Percentiles rank a stretch among this genome's conserved stretches.
Conservation (phyloP, 1,284 basidiomycete genomes). For the Erythrobasidium hasegawianum region DNA sequence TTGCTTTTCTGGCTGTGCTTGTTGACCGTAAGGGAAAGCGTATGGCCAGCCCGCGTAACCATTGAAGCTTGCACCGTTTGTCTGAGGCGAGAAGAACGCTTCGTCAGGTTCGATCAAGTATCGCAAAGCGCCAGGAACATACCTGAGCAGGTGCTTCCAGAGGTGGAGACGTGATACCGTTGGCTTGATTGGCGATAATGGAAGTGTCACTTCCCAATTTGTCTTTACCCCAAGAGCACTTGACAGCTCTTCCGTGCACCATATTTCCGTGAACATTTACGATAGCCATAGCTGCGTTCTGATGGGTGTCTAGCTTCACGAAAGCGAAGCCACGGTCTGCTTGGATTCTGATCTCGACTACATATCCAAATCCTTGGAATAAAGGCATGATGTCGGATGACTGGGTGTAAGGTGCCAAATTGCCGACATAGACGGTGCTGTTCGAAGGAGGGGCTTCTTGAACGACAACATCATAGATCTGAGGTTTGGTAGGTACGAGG, state of each 20-base stretch:
- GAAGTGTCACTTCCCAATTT: slow-evolving; percentile 55
- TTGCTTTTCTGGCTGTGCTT: neutral
- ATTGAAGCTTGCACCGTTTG: neutral
- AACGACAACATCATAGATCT: slow-evolving; percentile 81
- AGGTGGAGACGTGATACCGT: slow-evolving; percentile 12
- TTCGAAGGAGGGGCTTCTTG: slow-evolving; percentile 86
- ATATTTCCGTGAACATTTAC: slow-evolving; percentile 89
- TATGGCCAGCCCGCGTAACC: slow-evolving; percentile 31
- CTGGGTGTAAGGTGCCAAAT: slow-evolving; percentile 90
- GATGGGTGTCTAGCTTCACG: slow-evolving; percentile 95
- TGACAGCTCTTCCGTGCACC: slow-evolving; percentile 91
- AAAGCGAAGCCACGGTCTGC: slow-evolving; percentile 97
- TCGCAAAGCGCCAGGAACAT: neutral
- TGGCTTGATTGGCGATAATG: slow-evolving; percentile 22
- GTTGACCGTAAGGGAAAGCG: slow-evolving; percentile 5
- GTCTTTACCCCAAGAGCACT: slow-evolving; percentile 98
- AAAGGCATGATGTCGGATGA: slow-evolving; percentile 92
- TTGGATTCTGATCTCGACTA: slow-evolving; percentile 97
- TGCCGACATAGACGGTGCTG: slow-evolving; percentile 95
- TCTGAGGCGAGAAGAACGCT: too few species aligned
- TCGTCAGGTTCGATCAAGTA: too few species aligned
- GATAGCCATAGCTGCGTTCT: slow-evolving; percentile 95
- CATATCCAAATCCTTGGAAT: slow-evolving; percentile 94
- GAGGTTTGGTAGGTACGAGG: slow-evolving; percentile 57
- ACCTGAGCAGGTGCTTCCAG: neutral